Conservation (phyloP, 148 eudicot species). For the Gaultheria prostrata region DNA sequence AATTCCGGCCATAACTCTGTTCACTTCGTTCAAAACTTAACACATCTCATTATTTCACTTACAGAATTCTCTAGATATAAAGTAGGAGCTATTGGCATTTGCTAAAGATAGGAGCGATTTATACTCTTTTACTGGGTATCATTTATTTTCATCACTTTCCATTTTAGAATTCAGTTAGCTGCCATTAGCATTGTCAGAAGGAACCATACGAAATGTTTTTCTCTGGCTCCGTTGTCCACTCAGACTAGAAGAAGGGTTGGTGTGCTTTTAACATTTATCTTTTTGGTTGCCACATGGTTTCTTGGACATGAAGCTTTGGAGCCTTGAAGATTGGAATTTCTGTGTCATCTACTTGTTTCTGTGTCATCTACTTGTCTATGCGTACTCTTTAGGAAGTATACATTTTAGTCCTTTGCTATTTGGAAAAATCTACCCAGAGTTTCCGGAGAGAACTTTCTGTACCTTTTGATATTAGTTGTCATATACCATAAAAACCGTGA, state of each 20-base stretch:
- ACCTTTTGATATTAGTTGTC: neutral
- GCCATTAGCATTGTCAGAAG: neutral
- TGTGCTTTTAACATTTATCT: neutral
- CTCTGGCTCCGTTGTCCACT: neutral
- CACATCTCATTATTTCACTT: neutral
- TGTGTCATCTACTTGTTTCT: neutral
- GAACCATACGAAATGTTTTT: neutral
- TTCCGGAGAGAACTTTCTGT: neutral
- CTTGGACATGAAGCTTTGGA: neutral
- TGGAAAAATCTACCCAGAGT: neutral
- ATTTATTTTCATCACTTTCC: neutral
- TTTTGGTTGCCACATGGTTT: neutral
- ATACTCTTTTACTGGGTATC: neutral
- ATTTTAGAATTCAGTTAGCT: neutral
- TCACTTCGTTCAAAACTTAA: neutral
- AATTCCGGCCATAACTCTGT: neutral
- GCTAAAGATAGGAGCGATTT: too few relatives aligned
- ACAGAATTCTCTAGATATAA: neutral
- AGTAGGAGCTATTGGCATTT: neutral
- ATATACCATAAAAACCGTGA: neutral
- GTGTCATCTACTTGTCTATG: neutral
- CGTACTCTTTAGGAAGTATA: neutral
- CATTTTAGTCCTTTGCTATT: neutral
- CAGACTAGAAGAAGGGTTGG: neutral
- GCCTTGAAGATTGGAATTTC: slow-evolving; percentile 2